Base-by-base conservation (phyloP, 352 stramenopile genomes). In the Globisporangium iwayamae region DNA sequence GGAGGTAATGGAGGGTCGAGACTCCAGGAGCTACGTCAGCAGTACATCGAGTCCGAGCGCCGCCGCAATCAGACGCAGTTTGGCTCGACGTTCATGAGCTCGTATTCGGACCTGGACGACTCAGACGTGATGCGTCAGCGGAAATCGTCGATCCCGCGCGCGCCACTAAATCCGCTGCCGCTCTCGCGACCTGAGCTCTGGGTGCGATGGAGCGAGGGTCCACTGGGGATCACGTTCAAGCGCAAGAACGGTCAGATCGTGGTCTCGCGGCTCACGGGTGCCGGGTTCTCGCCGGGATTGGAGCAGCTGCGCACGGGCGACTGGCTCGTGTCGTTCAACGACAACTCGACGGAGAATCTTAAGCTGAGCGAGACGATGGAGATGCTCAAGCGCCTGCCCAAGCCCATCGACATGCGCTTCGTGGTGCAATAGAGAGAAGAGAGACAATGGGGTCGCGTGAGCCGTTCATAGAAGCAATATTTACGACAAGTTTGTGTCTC, bases 321-420 rank as follows among this genome's bases (percentile, higher is more conserved):
- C 65, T 91, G 79, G 83, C 74, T 94, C 22, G 73, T 94, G 56
- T 89, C 81, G 32, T 89, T 94, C 66, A 89, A 87, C 60, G 78
- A 79, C 61, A 73, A 83, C 52, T 71, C 78, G 52, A 94, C 85
- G 13, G 63, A 74, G 30, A 75, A 78, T 38, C 62, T 94, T 30
- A 71, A 79, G 13, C 70, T 92, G 28, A 81, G 78, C 16, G 78
- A 94, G 71, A 92, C 85, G 32, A 94, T 94, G 83, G 80, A 89
- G 63, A 63, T 94, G 57, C 79, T 94, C 63, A 91, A 92, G 68
- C 74, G 73, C 9, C 74, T 82, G 18, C 78, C 81, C 13, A 94
- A 94, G 66, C 85, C 85, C 34, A 72, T 92, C 48, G 73, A 87
- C 60, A 89, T 94, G 83, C 83, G 83, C 59, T 94, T 91, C 66